Evolutionary conservation across 2,329 filamentous ascomycete genomes (phyloP).

Genomic region (Clarireedia hainanense): DNA sequence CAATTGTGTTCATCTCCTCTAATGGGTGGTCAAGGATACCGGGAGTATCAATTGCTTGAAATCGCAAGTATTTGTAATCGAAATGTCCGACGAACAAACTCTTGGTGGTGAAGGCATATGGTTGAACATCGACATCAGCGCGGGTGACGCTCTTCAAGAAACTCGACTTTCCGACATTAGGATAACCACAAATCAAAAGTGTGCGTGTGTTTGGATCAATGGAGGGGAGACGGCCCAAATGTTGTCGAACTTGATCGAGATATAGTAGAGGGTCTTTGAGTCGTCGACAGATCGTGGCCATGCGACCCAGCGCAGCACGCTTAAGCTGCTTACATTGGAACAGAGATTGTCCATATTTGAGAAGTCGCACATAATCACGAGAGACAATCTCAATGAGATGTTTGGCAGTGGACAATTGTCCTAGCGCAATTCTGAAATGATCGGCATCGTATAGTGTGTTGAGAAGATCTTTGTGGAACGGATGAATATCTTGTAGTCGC

Average conservation of each 20-base stretch:
- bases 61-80: conserved; percentile 87
- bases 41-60: conserved; percentile 95
- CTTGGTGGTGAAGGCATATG: conserved; percentile 98
- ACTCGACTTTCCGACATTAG: conserved; percentile 94
- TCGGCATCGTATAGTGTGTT: conserved; percentile 99
- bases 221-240: conserved; percentile 92
- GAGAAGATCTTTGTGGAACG: conserved; percentile 78
- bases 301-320: conserved; percentile 88
- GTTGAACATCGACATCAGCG: conserved; percentile 94
- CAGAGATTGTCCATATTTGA: conserved; percentile 93
- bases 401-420: conserved; percentile 92
- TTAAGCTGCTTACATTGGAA: conserved; percentile 99
- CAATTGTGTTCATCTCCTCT: conserved; percentile 99
- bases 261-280: conserved; percentile 93
- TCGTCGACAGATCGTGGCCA: conserved; percentile 94
- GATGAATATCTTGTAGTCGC: conserved; percentile 86
- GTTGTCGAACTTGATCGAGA: conserved; percentile 93
- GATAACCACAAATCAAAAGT: conserved; percentile 92
- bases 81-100: conserved; percentile 96
- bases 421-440: conserved; percentile 93
- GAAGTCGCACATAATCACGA: conserved; percentile 88
- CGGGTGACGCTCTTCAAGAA: conserved; percentile 88
- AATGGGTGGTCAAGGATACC: conserved; percentile 95
- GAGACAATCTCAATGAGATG: conserved; percentile 93
- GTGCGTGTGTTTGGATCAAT: conserved; percentile 98